Evolutionary conservation across 306 rosid genomes (phyloP), one percentile per base, ranked within the genome.

Genomic region (Adenanthera pavonina): DNA sequence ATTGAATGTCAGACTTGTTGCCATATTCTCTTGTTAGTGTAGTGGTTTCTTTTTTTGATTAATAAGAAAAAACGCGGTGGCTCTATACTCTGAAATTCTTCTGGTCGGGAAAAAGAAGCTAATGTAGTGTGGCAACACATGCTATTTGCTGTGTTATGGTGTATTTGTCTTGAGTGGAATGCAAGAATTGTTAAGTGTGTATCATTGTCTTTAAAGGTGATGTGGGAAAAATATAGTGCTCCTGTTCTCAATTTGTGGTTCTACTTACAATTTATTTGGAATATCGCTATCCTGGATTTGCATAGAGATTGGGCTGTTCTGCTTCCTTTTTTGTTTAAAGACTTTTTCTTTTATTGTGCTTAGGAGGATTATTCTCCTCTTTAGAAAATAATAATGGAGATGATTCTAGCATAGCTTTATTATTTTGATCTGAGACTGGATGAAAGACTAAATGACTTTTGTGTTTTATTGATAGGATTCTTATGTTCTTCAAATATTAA

Each of bases 221-320:
- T 60, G 40, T 33, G 38, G 70, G 66, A 17, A 38, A 38, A 65
- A 16, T 36, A 65, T 35, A 17, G 30, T 7, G 5, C 8, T 66
- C 7, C 3, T 40, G 72, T 17, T n/a, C 48, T 66, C 14, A 38
- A 15, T 66, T 15, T 40, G 33, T 14, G 6, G 43, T 17, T 40
- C 49, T 67, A 15, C 69, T 14, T 4, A 34, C 10, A 15, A 14
- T 33, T 62, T 62, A 30, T 14, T 34, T 12, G 15, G 44, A 5
- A 19, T 62, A 44, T 14, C 15, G 3, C 44, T 34, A 34, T 62
- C 69, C 19, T 15, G 5, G 68, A 61, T 11, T 54, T 61, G 40
- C 8, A 34, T 33, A 62, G 68, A 62, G 41, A 61, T 62, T 62
- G 68, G 38, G 69, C 44, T 62, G 69, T 43, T 62, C 5, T 62